phyloP scores from a whole-genome alignment of 2,329 filamentous ascomycete species.

The Mariannaea elegans region DNA sequence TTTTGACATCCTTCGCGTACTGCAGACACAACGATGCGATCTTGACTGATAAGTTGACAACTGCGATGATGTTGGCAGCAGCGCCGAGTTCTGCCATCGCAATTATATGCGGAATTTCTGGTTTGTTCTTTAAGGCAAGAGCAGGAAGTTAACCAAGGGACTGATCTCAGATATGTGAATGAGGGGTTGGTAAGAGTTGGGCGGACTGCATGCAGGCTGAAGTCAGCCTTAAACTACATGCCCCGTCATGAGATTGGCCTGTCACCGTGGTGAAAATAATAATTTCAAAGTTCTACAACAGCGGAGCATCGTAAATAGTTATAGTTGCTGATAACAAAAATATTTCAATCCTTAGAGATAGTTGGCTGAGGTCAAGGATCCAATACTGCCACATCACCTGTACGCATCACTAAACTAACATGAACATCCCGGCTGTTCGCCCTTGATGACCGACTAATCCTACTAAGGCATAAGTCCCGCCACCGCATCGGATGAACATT shows the following conservation, averaged over 20 bases:
- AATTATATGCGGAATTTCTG: conserved; percentile 42
- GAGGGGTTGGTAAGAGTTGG: neutral
- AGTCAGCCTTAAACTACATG: neutral
- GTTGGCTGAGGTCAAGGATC: no score
- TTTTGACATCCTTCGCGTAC: conserved; percentile 6
- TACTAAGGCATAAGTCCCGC: no score
- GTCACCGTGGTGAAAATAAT: conserved; percentile 42
- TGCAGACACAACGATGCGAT: conserved; percentile 6
- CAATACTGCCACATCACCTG: no score
- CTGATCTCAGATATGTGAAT: neutral
- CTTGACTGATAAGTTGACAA: neutral
- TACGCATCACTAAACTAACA: no score
- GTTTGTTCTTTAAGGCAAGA: conserved; percentile 36
- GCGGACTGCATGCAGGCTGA: neutral
- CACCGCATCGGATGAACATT: no score
- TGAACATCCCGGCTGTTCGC: no score
- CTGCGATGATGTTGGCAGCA: conserved; percentile 26
- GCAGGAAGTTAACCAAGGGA: neutral
- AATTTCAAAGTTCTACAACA: no score
- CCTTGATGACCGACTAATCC: no score
- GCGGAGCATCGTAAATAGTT: conserved; percentile 17
- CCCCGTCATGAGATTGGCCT: conserved; percentile 40
- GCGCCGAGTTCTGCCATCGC: neutral
- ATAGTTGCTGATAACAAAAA: neutral
- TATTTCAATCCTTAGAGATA: no score